Evolutionary conservation across 306 rosid species (phyloP).

Genomic region (Cercis canadensis): DNA sequence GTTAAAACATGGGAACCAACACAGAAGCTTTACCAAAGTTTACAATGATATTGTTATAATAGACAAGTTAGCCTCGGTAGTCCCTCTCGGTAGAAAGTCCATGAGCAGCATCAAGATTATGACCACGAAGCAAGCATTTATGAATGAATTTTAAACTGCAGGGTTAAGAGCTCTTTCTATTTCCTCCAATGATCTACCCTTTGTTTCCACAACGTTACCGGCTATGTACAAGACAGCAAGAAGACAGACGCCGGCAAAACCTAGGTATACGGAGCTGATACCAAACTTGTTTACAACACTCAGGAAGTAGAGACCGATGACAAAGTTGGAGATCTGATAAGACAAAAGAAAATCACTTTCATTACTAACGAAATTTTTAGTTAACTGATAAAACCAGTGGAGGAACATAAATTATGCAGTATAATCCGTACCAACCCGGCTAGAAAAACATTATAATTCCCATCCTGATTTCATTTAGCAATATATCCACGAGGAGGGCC

Average conservation of each 20-base stretch:
- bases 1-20: slow-evolving; percentile 23
- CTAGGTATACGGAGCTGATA: slow-evolving; percentile 83
- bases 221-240: slow-evolving; percentile 90
- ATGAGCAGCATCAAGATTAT: slow-evolving; percentile 26
- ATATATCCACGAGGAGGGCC: no score
- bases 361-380: background rate
- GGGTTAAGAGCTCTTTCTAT: slow-evolving; percentile 81
- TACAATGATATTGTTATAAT: slow-evolving; percentile 1
- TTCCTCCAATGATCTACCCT: slow-evolving; percentile 95
- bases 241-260: slow-evolving; percentile 73
- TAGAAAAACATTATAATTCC: no score
- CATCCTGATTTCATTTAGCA: slow-evolving; percentile 1
- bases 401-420: background rate
- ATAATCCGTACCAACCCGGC: no score
- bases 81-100: slow-evolving; percentile 25
- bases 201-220: slow-evolving; percentile 87
- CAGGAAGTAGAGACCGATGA: slow-evolving; percentile 92
- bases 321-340: slow-evolving; percentile 85
- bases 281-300: slow-evolving; percentile 95
- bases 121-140: slow-evolving; percentile 31
- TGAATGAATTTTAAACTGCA: slow-evolving; percentile 49
- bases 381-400: background rate
- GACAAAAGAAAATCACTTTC: slow-evolving; percentile 20
- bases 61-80: slow-evolving; percentile 24
- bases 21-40: slow-evolving; percentile 34